Conservation (phyloP, 441 rosid species). For the Populus hybrid region DNA sequence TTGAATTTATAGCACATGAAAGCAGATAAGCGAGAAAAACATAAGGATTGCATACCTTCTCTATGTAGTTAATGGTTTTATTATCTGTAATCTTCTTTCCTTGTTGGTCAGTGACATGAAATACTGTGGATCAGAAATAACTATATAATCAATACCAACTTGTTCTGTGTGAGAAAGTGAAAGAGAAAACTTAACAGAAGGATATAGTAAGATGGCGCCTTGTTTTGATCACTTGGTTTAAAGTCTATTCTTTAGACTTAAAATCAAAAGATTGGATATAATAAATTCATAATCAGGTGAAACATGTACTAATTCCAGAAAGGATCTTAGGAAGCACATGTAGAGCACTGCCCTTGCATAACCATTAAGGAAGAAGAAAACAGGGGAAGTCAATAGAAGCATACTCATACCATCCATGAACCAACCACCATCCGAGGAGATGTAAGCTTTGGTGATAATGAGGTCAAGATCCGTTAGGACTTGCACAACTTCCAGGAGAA, state of each 20-base stretch:
- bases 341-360: background rate
- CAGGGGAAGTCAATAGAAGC: background rate
- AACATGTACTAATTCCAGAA: background rate
- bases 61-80: conserved; percentile 74
- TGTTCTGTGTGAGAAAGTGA: background rate
- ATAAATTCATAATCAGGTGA: background rate
- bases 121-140: conserved; percentile 37
- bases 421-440: conserved; percentile 98
- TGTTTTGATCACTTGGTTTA: background rate
- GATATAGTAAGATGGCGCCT: background rate
- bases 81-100: conserved; percentile 74
- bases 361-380: background rate
- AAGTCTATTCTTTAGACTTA: background rate
- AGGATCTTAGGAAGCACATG: background rate
- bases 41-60: conserved; percentile 45
- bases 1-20: conserved; percentile 4
- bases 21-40: background rate
- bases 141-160: background rate
- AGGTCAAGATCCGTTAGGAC: conserved; percentile 80
- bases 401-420: conserved; percentile 81
- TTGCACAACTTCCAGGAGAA: conserved; percentile 92
- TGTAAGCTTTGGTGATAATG: conserved; percentile 77
- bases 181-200: background rate
- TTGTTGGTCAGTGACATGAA: conserved; percentile 83
- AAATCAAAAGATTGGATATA: background rate